Percentiles rank a stretch among this genome's conserved stretches.
phyloP scores from a whole-genome alignment of 768 basidiomycete genomes.

The Suillus subluteus region DNA sequence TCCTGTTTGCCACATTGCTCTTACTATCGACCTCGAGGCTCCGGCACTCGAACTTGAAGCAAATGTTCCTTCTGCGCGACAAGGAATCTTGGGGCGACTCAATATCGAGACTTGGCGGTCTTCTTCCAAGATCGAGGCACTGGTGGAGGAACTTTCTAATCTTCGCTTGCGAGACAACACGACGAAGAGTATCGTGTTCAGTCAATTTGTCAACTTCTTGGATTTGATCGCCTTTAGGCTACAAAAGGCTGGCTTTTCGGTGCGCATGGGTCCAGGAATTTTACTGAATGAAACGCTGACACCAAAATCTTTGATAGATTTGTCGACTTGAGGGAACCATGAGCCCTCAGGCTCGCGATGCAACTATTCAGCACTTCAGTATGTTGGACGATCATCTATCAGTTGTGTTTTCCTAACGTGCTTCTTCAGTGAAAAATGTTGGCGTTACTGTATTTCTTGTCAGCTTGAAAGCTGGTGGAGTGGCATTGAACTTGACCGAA shows the following conservation, averaged over 20 bases:
- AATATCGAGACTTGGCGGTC: slow-evolving; percentile 91
- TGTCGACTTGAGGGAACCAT: slow-evolving; percentile 96
- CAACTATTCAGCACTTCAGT: slow-evolving; percentile 95
- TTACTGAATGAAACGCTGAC: slow-evolving; percentile 6
- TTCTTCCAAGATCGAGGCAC: slow-evolving; percentile 96
- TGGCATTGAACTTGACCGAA: slow-evolving; percentile 87
- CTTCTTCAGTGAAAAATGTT: slow-evolving; percentile 79
- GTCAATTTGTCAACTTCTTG: slow-evolving; percentile 91
- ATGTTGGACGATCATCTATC: slow-evolving; percentile 27
- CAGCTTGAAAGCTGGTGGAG: slow-evolving; percentile 94
- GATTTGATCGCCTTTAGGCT: slow-evolving; percentile 93
- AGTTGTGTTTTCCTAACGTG: not conserved
- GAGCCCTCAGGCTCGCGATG: slow-evolving; percentile 94
- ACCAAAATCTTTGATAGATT: slow-evolving; percentile 49
- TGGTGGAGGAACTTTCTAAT: slow-evolving; percentile 91
- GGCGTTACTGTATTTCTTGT: slow-evolving; percentile 98
- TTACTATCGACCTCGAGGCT: slow-evolving; percentile 96
- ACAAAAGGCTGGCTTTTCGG: slow-evolving; percentile 90
- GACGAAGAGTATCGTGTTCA: slow-evolving; percentile 96
- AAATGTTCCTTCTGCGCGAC: slow-evolving; percentile 51
- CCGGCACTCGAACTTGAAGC: slow-evolving; percentile 87
- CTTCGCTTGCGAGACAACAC: slow-evolving; percentile 83
- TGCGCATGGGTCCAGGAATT: slow-evolving; percentile 28
- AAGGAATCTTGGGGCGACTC: slow-evolving; percentile 92
- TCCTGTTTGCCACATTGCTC: slow-evolving; percentile 89